Evolutionary conservation across 2,329 filamentous ascomycete species (phyloP).

Genomic region (Cadophora luteo-olivacea): DNA sequence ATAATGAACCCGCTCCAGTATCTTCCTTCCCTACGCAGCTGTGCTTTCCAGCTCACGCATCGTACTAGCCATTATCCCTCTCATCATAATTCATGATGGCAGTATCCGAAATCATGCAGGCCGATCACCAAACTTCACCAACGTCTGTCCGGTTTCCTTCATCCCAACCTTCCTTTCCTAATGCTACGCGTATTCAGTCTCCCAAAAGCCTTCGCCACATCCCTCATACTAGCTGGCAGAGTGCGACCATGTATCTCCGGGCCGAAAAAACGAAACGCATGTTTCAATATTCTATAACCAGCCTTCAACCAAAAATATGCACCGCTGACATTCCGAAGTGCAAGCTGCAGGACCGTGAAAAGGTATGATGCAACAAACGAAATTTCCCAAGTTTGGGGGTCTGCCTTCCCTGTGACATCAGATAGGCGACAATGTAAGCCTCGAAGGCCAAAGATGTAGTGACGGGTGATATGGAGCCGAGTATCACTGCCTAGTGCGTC

Average conservation of each 20-base stretch:
- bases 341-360: slow-evolving; percentile 21
- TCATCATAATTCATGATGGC: too few species aligned
- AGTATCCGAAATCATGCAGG: too few species aligned
- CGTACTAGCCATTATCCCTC: too few species aligned
- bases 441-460: slow-evolving; percentile 23
- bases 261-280: slow-evolving; percentile 18
- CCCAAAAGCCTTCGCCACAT: slow-evolving; percentile 18
- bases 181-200: slow-evolving; percentile 17
- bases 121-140: not conserved
- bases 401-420: not conserved
- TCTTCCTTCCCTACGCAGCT: too few species aligned
- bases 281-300: slow-evolving; percentile 22
- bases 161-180: not conserved
- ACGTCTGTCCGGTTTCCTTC: not conserved
- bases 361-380: slow-evolving; percentile 28
- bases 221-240: slow-evolving; percentile 19
- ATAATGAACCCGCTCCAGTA: too few species aligned
- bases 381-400: slow-evolving; percentile 22
- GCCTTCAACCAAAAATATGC: slow-evolving; percentile 25
- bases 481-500: not conserved
- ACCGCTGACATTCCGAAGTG: slow-evolving; percentile 11
- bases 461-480: not conserved
- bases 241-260: not conserved
- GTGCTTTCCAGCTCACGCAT: too few species aligned
- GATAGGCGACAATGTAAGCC: slow-evolving; percentile 14